Evolutionary conservation across 228 moss, liverwort and hornwort species (phyloP).

Genomic region (Sphagnum fallax): DNA sequence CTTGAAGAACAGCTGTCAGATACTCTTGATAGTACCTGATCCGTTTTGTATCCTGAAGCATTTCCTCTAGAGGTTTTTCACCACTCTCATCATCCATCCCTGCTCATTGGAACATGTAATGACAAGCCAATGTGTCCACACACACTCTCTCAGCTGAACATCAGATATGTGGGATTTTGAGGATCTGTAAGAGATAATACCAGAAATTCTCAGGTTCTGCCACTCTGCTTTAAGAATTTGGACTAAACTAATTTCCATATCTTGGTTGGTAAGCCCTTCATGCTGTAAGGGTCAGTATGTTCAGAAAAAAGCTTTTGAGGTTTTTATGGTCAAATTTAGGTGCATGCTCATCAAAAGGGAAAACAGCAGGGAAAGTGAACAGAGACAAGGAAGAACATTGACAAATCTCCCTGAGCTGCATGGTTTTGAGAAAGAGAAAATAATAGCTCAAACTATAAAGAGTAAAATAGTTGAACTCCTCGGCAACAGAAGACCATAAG

Average conservation of each 20-base stretch:
- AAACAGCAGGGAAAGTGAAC: not conserved
- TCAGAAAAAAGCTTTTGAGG: no score
- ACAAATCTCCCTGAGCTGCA: not conserved
- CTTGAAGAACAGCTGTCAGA: constrained; percentile 9
- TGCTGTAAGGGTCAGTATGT: no score
- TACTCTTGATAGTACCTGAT: constrained; percentile 17
- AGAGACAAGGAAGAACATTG: no score
- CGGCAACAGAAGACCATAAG: not conserved
- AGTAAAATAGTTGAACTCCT: not conserved
- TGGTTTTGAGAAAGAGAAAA: not conserved
- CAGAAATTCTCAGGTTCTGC: no score
- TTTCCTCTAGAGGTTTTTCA: constrained; percentile 7
- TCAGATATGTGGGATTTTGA: no score
- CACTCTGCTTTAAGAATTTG: no score
- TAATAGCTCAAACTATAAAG: not conserved
- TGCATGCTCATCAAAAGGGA: not conserved
- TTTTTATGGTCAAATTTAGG: not conserved
- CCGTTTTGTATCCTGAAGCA: constrained; percentile 11
- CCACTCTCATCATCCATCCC: constrained; percentile 16
- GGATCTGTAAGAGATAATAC: no score
- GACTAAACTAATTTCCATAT: no score
- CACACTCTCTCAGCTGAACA: no score
- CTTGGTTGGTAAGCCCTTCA: no score
- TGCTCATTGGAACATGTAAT: not conserved
- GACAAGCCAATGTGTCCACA: no score